Percentiles rank a stretch among this genome's conserved stretches.
Conservation (phyloP, 139 green algal genomes). For the Volvox reticuliferus region DNA sequence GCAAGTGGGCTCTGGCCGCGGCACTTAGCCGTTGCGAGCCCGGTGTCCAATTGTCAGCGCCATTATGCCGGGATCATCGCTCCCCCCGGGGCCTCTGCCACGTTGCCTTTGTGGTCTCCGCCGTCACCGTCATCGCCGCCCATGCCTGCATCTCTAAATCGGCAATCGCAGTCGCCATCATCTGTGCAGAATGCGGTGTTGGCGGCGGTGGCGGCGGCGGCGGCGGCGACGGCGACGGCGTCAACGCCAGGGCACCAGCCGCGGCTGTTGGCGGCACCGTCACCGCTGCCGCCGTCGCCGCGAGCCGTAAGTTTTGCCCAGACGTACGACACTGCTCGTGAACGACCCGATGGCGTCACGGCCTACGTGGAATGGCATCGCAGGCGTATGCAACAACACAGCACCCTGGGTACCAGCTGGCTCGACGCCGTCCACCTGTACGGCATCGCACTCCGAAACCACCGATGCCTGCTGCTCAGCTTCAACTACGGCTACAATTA, state of each 20-base stretch:
- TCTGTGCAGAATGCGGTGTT: not conserved
- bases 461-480: slow-evolving; percentile 70
- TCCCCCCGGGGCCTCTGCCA: not conserved
- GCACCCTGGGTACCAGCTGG: not conserved
- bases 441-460: slow-evolving; percentile 58
- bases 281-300: not conserved
- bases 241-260: not conserved
- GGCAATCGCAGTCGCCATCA: not conserved
- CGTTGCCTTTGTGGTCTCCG: not conserved
- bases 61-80: not conserved
- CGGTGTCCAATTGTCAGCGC: no score
- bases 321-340: not conserved
- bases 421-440: not conserved
- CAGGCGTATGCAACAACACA: slow-evolving; percentile 5
- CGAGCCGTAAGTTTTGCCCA: not conserved
- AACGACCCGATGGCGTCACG: not conserved
- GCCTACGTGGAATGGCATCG: not conserved
- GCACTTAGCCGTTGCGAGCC: not conserved
- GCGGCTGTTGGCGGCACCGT: not conserved
- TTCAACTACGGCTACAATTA: slow-evolving; percentile 81
- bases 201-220: not conserved
- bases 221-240: not conserved
- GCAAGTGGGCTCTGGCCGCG: not conserved
- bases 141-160: not conserved
- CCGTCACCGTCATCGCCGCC: not conserved